These are phyloP conservation scores for Acephala macrosclerotiorum DNA, from an alignment of 2,329 filamentous ascomycete genomes.

Conservation along the genomic window DNA sequence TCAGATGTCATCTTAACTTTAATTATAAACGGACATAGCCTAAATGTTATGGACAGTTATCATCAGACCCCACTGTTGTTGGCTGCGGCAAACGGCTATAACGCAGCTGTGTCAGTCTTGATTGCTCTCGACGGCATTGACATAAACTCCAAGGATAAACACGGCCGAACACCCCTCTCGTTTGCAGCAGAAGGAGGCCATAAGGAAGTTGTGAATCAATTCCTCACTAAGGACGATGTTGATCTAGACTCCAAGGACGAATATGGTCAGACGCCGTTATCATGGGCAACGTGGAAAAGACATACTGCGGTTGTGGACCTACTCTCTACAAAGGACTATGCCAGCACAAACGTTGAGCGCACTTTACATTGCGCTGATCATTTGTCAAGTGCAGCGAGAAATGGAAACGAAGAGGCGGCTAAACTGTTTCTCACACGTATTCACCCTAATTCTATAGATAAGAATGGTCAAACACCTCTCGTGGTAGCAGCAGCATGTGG, in stretches of 20 bases:
- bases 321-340: no score
- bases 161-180: background rate
- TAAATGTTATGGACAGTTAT: background rate
- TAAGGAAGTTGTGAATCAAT: background rate
- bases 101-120: background rate
- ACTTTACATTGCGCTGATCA: no score
- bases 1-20: no score
- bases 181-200: background rate
- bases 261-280: background rate
- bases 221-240: background rate
- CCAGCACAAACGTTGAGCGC: no score
- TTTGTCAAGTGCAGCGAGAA: no score
- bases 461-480: no score
- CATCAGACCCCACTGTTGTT: background rate
- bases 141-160: background rate
- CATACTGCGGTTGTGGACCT: background rate
- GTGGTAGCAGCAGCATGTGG: no score
- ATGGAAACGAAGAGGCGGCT: no score
- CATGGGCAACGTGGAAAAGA: background rate
- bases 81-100: background rate
- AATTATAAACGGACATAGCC: no score
- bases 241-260: background rate
- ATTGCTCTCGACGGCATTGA: background rate
- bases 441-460: no score
- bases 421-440: no score